Evolutionary conservation across 2,329 filamentous ascomycete species (phyloP), one percentile per base, ranked within the genome.

Genomic region (Hypoxylon rubiginosum): DNA sequence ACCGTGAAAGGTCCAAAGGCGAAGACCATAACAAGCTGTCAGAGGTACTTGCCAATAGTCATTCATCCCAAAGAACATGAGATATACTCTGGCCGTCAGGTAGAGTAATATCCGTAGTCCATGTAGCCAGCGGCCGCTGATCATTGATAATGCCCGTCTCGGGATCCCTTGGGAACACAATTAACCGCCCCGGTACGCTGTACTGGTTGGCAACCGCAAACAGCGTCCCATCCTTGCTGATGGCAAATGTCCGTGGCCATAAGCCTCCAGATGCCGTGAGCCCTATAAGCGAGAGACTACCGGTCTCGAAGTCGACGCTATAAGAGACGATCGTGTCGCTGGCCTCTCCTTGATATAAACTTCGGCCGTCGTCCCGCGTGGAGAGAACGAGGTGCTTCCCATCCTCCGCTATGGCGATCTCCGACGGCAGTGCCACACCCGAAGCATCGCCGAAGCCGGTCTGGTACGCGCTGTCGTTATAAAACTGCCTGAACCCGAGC

Each of bases 71-170:
- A 13, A 58, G 2, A 5, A 59, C 30, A 36, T 39, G 15, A 1
- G 41, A 58, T 26, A 55, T 43, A 15, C 54, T 64, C 28, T 58
- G 49, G 2, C 55, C 61, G 19, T 58, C 61, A 11, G 54, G 54
- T 30, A 58, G 19, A 26, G 58, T 26, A 15, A 64, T 41, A 58
- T 59, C 21, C 13, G 41, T 55, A 7, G 54, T 58, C 48, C 49
- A 64, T 4, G 50, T 32, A 24, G 61, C 55, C 32, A 63, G 34
- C 17, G 54, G n/a, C 26, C 9, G 19, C 19, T 17, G 17, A 32
- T 63, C 54, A 52, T 53, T 36, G n/a, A 63, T 49, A 11, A 63
- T 17, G 8, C 60, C 60, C 9, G 48, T 63, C 26, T 58, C 48
- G n/a, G 48, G 49, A 34, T 63, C 60, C 49, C 60, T 52, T 10